These are phyloP conservation scores for Venturia carpophila DNA, from an alignment of 2,329 filamentous ascomycete species.

Conservation along the genomic window DNA sequence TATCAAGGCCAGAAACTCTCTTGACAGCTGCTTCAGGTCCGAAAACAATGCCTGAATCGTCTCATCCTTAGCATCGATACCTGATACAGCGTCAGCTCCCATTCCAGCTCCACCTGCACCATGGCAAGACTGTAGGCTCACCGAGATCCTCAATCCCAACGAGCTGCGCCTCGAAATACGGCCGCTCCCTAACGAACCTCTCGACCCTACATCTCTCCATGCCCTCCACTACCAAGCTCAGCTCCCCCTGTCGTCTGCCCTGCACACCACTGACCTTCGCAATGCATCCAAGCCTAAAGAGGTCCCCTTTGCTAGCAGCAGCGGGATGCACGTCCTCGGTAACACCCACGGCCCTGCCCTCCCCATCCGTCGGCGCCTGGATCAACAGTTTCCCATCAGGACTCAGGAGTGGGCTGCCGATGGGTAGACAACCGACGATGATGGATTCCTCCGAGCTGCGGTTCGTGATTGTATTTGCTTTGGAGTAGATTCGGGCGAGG, in stretches of 20 bases:
- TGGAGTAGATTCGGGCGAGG: constrained; percentile 75
- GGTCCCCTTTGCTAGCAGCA: constrained; percentile 46
- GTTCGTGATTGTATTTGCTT: constrained; percentile 42
- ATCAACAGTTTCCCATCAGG: constrained; percentile 69
- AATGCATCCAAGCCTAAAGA: constrained; percentile 77
- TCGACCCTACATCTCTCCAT: constrained; percentile 68
- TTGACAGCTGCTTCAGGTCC: constrained; percentile 73
- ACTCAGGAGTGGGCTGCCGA: constrained; percentile 67
- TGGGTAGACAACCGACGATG: constrained; percentile 78
- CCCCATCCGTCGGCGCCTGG: constrained; percentile 46
- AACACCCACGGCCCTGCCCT: constrained; percentile 30
- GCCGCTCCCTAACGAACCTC: constrained; percentile 65
- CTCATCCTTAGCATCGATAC: constrained; percentile 46
- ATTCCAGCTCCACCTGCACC: background rate
- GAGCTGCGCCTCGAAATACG: constrained; percentile 82
- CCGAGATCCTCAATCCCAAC: constrained; percentile 39
- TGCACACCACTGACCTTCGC: constrained; percentile 44
- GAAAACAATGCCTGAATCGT: constrained; percentile 65
- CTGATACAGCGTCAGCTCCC: constrained; percentile 18
- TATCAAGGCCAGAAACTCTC: constrained; percentile 77
- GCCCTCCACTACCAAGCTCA: constrained; percentile 81
- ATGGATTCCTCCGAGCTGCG: constrained; percentile 58
- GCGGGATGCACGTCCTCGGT: constrained; percentile 26
- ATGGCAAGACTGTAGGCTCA: background rate
- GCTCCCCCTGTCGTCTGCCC: constrained; percentile 47